Conservation (phyloP, 1,139 yeast genomes). For the Candida sp. region DNA sequence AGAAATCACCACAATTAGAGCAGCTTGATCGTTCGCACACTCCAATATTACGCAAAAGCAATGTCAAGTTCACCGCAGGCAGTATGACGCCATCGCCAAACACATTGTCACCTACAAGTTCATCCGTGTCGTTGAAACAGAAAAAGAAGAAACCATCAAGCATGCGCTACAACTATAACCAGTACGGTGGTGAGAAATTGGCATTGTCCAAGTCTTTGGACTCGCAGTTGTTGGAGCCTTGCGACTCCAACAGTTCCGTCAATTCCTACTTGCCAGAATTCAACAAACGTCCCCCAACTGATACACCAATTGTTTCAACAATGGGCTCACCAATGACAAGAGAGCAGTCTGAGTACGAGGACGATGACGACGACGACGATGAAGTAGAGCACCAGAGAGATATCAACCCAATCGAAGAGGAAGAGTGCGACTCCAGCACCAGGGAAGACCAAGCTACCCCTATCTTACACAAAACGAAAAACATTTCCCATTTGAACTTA, state of each 20-base stretch:
- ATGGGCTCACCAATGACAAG: constrained; percentile 54
- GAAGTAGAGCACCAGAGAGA: constrained; percentile 9
- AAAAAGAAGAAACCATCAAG: constrained; percentile 2
- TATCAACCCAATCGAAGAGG: constrained; percentile 8
- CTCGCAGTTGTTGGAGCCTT: constrained; percentile 24
- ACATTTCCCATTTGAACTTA: constrained; percentile 48
- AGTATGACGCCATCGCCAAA: constrained; percentile 16
- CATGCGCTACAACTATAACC: constrained; percentile 1
- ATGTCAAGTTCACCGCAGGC: constrained; percentile 10
- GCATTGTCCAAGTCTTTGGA: constrained; percentile 32
- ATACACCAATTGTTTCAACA: constrained; percentile 68
- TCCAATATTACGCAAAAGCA: background rate
- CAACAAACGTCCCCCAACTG: constrained; percentile 71
- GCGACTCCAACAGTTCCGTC: constrained; percentile 19
- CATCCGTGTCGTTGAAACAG: constrained; percentile 5
- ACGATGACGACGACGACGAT: constrained; percentile 13
- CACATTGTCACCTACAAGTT: constrained; percentile 14
- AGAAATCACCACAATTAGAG: background rate
- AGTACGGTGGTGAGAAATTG: constrained; percentile 22
- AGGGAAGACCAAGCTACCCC: constrained; percentile 12
- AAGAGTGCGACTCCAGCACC: constrained; percentile 7
- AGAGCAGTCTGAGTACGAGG: constrained; percentile 32
- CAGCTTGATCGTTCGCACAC: background rate
- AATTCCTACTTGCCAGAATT: constrained; percentile 53
- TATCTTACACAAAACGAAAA: constrained; percentile 30